Percentiles rank a stretch among this genome's conserved stretches.
Evolutionary conservation across 2,329 filamentous ascomycete species (phyloP).

Genomic region (Esteya vermicola): DNA sequence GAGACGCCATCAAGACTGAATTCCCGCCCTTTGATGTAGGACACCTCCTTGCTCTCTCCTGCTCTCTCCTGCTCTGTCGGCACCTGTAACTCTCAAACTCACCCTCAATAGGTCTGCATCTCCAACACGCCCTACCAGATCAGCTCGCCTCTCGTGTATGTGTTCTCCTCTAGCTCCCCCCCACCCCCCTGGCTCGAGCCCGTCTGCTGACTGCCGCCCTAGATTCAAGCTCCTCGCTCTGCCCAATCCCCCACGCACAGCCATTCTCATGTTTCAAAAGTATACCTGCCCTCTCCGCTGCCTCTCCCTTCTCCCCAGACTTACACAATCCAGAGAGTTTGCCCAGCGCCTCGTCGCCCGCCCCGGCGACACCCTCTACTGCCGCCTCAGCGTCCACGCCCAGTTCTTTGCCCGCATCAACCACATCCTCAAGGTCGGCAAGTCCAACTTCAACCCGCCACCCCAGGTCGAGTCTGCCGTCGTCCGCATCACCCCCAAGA

Average conservation of each 20-base stretch:
- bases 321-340: constrained; percentile 60
- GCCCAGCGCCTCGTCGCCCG: constrained; percentile 79
- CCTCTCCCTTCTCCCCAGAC: not conserved
- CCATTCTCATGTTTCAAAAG: constrained; percentile 64
- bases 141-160: constrained; percentile 63
- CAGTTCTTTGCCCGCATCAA: constrained; percentile 65
- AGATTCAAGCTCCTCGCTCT: constrained; percentile 67
- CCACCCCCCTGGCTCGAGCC: not conserved
- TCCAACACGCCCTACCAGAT: constrained; percentile 69
- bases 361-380: constrained; percentile 80
- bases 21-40: constrained; percentile 39
- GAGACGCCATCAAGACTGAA: constrained; percentile 85
- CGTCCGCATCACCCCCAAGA: constrained; percentile 78
- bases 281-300: not conserved
- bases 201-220: not conserved
- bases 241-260: constrained; percentile 61
- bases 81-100: too few relatives aligned
- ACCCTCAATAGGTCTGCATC: constrained; percentile 75
- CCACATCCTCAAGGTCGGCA: constrained; percentile 84
- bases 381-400: constrained; percentile 78
- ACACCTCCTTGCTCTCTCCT: too few relatives aligned
- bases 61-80: constrained; percentile 12
- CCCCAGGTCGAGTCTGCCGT: constrained; percentile 87
- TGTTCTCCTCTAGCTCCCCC: not conserved
- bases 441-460: constrained; percentile 88